Conservation (phyloP, 1,284 basidiomycete species). For the Fomitopsis pinicola region DNA sequence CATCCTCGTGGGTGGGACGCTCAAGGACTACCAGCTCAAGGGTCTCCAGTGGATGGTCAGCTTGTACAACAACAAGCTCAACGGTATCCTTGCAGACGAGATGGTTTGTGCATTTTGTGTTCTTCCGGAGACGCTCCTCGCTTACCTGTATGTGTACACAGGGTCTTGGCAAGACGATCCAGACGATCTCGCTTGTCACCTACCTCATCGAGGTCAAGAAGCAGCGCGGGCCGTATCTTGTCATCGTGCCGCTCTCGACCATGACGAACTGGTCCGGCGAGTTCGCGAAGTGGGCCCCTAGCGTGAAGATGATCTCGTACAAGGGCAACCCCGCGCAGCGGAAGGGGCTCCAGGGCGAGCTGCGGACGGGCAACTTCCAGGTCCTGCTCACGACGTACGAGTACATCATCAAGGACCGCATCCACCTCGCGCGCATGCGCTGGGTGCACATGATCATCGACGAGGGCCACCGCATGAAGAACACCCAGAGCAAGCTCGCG, state of each 20-base stretch:
- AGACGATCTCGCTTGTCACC: constrained; percentile 94
- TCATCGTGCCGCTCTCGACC: constrained; percentile 97
- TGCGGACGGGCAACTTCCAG: constrained; percentile 85
- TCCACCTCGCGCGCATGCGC: constrained; percentile 86
- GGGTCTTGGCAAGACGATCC: constrained; percentile 96
- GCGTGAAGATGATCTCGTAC: constrained; percentile 83
- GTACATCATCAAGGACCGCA: constrained; percentile 98
- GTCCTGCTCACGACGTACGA: constrained; percentile 98
- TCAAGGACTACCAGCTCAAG: constrained; percentile 93
- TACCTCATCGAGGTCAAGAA: constrained; percentile 94
- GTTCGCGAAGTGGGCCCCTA: constrained; percentile 96
- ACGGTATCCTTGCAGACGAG: constrained; percentile 96
- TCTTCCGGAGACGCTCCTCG: not conserved
- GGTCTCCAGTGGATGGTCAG: constrained; percentile 98
- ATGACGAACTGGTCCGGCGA: constrained; percentile 99
- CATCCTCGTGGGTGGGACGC: constrained; percentile 79
- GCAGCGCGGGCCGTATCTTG: constrained; percentile 93
- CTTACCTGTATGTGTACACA: constrained; percentile 29
- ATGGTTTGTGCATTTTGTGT: constrained; percentile 62
- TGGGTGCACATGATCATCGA: constrained; percentile 99
- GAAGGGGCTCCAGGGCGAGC: constrained; percentile 68
- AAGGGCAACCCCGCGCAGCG: constrained; percentile 90
- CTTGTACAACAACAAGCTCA: constrained; percentile 97
- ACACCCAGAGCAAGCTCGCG: constrained; percentile 92
- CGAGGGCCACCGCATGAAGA: constrained; percentile 99